Conservation (phyloP, 495 filamentous ascomycete genomes). For the Aspergillus cristatus region DNA sequence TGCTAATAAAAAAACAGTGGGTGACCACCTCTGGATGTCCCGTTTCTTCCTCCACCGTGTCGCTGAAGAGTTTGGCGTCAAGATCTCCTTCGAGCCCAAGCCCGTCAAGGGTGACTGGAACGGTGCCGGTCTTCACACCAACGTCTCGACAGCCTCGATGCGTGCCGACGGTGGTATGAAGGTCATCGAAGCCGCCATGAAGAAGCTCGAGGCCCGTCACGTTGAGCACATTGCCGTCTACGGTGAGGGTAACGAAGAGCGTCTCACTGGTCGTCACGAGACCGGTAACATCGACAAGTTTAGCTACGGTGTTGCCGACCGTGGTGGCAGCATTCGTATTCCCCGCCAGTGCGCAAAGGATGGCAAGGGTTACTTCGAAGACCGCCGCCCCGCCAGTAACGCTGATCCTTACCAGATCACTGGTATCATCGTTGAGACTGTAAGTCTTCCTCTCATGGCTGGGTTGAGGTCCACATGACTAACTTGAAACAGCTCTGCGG, state of each 20-base stretch:
- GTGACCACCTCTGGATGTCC: conserved; percentile 95
- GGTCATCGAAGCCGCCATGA: conserved; percentile 74
- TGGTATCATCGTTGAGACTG: conserved; percentile 80
- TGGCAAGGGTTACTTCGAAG: conserved; percentile 98
- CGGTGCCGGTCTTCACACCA: conserved; percentile 95
- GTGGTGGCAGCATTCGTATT: conserved; percentile 88
- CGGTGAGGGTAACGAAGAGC: conserved; percentile 84
- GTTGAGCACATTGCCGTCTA: conserved; percentile 95
- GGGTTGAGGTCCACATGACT: background rate
- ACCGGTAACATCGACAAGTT: conserved; percentile 91
- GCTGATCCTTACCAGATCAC: conserved; percentile 96
- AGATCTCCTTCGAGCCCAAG: conserved; percentile 95
- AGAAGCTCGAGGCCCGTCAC: conserved; percentile 84
- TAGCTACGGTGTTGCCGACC: conserved; percentile 91
- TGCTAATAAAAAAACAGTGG: conserved; percentile 48
- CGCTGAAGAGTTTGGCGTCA: conserved; percentile 92
- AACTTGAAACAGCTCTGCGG: conserved; percentile 26
- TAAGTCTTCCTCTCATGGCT: conserved; percentile 9
- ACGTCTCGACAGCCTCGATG: conserved; percentile 83
- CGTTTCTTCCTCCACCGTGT: conserved; percentile 95
- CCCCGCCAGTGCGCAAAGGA: conserved; percentile 84
- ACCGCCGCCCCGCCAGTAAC: conserved; percentile 89
- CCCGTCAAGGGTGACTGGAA: conserved; percentile 99
- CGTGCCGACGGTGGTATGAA: conserved; percentile 92
- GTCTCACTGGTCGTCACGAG: conserved; percentile 94